phyloP scores from a whole-genome alignment of 352 stramenopile species.

The Phytophthora sp. region DNA sequence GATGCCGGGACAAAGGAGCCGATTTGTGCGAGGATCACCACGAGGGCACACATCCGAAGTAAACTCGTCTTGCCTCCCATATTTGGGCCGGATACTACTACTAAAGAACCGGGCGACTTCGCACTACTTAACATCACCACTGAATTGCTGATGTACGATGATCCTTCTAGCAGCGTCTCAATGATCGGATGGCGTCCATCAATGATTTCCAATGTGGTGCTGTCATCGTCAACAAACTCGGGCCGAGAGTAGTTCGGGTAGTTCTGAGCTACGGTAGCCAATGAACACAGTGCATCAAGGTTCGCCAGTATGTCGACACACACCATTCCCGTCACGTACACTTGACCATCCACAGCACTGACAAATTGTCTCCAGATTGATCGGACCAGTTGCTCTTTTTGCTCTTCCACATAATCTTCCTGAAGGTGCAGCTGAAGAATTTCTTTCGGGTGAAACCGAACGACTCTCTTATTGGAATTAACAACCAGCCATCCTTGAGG shows the following conservation, averaged over 20 bases:
- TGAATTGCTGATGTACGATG: constrained; percentile 49
- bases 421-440: constrained; percentile 45
- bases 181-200: constrained; percentile 67
- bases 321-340: constrained; percentile 50
- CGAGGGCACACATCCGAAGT: constrained; percentile 63
- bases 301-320: constrained; percentile 52
- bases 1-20: constrained; percentile 66
- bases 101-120: constrained; percentile 16
- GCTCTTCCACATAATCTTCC: constrained; percentile 40
- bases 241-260: constrained; percentile 53
- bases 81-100: constrained; percentile 83
- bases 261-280: constrained; percentile 53
- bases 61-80: constrained; percentile 86
- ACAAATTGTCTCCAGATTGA: constrained; percentile 52
- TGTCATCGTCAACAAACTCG: constrained; percentile 32
- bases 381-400: constrained; percentile 40
- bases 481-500: constrained; percentile 50
- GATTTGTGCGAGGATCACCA: constrained; percentile 73
- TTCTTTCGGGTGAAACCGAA: constrained; percentile 49
- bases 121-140: constrained; percentile 27
- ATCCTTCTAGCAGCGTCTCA: constrained; percentile 43
- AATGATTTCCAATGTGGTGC: constrained; percentile 46
- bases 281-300: constrained; percentile 71
- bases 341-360: constrained; percentile 34
- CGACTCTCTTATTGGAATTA: constrained; percentile 50